These are phyloP conservation scores for Diaporthe longicolla DNA, from an alignment of 2,329 filamentous ascomycete species.

Conservation along the genomic window DNA sequence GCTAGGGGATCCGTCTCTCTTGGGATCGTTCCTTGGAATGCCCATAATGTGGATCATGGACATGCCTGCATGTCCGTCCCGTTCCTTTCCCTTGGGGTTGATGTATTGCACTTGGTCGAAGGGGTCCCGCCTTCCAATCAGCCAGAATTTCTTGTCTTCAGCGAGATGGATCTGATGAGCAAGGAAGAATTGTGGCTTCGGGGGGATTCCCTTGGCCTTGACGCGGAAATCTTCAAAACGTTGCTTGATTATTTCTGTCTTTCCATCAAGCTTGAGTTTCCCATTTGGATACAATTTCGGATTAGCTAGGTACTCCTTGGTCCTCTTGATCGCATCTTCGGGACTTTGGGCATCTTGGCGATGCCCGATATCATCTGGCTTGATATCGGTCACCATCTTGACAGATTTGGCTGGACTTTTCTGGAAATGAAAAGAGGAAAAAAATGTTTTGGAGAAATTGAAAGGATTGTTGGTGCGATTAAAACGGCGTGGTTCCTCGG, in stretches of 20 bases:
- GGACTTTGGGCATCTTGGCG: conserved; percentile 27
- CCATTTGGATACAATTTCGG: conserved; percentile 26
- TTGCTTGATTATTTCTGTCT: conserved; percentile 19
- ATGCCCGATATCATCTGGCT: conserved; percentile 18
- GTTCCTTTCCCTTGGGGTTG: conserved; percentile 7
- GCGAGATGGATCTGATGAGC: conserved; percentile 29
- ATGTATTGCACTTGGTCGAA: conserved; percentile 31
- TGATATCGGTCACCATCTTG: conserved; percentile 13
- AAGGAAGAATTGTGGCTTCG: conserved; percentile 21
- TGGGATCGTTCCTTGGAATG: conserved; percentile 20
- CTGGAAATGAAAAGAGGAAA: background rate
- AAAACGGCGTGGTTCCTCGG: background rate
- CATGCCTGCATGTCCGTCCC: conserved; percentile 21
- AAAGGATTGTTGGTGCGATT: background rate
- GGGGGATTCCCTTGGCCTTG: conserved; percentile 15
- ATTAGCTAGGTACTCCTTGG: conserved; percentile 16
- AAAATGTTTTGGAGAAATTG: background rate
- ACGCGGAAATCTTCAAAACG: conserved; percentile 22
- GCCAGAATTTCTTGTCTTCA: conserved; percentile 23
- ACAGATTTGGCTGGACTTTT: background rate
- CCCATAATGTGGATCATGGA: conserved; percentile 29
- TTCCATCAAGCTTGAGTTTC: conserved; percentile 15
- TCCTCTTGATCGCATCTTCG: conserved; percentile 23
- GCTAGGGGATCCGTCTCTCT: conserved; percentile 7
- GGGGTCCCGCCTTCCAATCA: conserved; percentile 14